Evolutionary conservation across 305 asterid species (phyloP), one percentile per base, ranked within the genome.

Genomic region (Fraxinus angustifolia): DNA sequence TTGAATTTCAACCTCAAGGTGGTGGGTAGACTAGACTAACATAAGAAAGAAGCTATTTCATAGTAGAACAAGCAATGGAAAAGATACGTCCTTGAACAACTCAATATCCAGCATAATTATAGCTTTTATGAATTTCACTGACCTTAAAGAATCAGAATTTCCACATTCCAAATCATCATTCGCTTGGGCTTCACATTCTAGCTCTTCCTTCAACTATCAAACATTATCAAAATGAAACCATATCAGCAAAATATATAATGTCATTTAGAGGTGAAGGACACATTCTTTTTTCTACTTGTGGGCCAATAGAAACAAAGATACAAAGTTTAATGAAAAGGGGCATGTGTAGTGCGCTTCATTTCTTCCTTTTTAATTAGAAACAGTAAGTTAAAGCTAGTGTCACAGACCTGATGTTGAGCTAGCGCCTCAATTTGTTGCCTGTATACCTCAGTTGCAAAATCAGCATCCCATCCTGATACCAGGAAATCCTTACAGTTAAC

Each of bases 401-500:
- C 70, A 78, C 88, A 78, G 81, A 96, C 99, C 98, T 94, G 97
- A 85, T 89, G 97, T 76, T 93, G 93, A 60, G 99, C 91, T 88
- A 96, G 89, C 36, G 91, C 91, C 88, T 96, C 97, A 83, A 96
- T 98, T 82, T 91, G 98, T 84, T 93, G 98, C 75, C 92, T 90
- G 89, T 96, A 96, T 31, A 84, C 98, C 88, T 94, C 97, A 86
- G 98, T 91, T 70, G 99, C 98, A 90, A 90, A 91, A 88, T 96
- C 98, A 85, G 98, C 85, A 92, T 96, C 98, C 99, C 99, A 96
- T 30, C 96, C 99, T 96, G 88, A 80, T 19, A 83, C 82, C 78
- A 82, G 84, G 40, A 82, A 83, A 73, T n/a, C 65, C 74, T 83
- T 31, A 80, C 67, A 78, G 80, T 82, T 71, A 75, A 79, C 72